Percentiles rank a stretch among this genome's conserved stretches.
phyloP scores from a whole-genome alignment of 2,329 filamentous ascomycete species.

The Calycina herbarum region DNA sequence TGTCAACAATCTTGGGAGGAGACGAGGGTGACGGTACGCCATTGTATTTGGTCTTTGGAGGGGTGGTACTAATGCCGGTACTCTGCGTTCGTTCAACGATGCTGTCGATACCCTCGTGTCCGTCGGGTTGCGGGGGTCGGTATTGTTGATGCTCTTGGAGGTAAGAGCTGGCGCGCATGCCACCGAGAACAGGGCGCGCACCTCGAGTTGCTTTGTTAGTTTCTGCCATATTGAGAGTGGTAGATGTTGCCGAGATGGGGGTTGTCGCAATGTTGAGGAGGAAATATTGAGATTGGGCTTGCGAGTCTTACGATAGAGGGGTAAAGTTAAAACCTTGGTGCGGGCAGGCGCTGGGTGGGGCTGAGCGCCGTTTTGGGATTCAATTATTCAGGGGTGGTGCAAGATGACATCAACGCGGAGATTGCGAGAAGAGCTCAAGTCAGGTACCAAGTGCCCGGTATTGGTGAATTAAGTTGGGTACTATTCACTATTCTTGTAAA shows the following conservation, averaged over 20 bases:
- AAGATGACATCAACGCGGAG: not conserved
- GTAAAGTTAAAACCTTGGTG: slow-evolving; percentile 1
- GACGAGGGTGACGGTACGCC: slow-evolving; percentile 60
- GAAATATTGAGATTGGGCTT: not conserved
- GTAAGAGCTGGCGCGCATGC: slow-evolving; percentile 61
- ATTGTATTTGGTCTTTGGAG: slow-evolving; percentile 51
- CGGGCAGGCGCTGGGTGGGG: not conserved
- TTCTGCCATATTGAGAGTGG: not conserved
- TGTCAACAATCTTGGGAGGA: slow-evolving; percentile 61
- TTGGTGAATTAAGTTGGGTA: not conserved
- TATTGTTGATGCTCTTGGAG: slow-evolving; percentile 65
- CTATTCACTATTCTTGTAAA: no score
- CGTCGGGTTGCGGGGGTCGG: slow-evolving; percentile 52
- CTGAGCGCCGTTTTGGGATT: not conserved
- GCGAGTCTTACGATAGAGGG: slow-evolving; percentile 6
- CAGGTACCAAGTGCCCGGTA: not conserved
- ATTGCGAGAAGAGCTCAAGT: not conserved
- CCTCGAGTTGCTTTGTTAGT: slow-evolving; percentile 19
- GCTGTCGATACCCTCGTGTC: slow-evolving; percentile 63
- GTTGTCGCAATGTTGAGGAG: not conserved
- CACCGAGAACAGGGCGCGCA: slow-evolving; percentile 33
- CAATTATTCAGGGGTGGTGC: not conserved
- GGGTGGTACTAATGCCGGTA: slow-evolving; percentile 43
- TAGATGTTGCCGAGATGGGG: not conserved
- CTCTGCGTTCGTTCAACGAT: slow-evolving; percentile 57